Evolutionary conservation across 1,284 basidiomycete genomes (phyloP), one percentile per base, ranked within the genome.

Genomic region (Schizopora paradoxa): DNA sequence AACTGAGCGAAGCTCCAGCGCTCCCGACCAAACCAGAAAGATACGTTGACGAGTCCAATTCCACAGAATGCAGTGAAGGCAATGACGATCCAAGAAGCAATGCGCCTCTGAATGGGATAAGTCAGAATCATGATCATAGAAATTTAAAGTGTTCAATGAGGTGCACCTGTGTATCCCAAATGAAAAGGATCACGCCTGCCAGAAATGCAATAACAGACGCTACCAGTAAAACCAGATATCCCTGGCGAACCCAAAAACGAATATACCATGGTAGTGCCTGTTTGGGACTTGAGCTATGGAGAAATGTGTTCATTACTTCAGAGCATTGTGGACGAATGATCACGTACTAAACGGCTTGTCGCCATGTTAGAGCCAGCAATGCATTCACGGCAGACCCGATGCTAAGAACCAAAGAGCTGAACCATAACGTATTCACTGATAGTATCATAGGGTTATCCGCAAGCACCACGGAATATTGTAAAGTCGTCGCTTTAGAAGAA

Each of bases 331-430:
- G 8, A 25, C 6, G 18, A 10, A n/a, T 32, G 10, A 16, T 26
- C 8, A 44, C 47, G 13, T 39, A 49, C 47, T 44, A 49, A 28
- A 49, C 47, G 16, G 47, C 47, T 6, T 25, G 37, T 19, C 47
- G 21, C 47, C 47, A 49, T 8, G 47, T 49, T 43, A 49, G 44
- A 34, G 47, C 47, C 21, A 49, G 29, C 47, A 49, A 44, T 1
- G 42, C 47, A 21, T 41, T 49, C 14, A 49, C 45, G 21, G 47
- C 47, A 5, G 47, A 33, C 14, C 47, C 47, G 23, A 49, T 49
- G 13, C 40, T 43, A 23, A 49, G 23, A 16, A 49, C 47, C 13
- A 49, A 43, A 22, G 47, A 49, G 28, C 18, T 27, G 22, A 49
- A 45, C 47, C 47, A 49, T 19, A 49, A 26, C 13, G 47, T 49